Percentiles rank a stretch among this genome's conserved stretches.
These are phyloP conservation scores for Huntiella bhutanensis DNA, from an alignment of 2,329 filamentous ascomycete species.

Conservation along the genomic window DNA sequence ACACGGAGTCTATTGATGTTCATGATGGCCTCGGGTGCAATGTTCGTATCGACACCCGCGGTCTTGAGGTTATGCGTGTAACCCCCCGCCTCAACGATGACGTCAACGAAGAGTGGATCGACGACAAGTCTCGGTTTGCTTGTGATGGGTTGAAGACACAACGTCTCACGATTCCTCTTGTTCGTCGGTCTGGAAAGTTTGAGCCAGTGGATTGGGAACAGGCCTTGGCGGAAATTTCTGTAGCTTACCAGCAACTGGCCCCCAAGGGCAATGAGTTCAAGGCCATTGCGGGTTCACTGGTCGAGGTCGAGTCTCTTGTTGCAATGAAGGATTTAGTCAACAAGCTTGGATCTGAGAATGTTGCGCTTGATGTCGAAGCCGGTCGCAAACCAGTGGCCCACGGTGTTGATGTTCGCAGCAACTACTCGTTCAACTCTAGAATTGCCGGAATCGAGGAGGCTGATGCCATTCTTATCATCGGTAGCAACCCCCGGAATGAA, in stretches of 20 bases:
- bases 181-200: constrained; percentile 79
- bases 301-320: constrained; percentile 82
- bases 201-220: constrained; percentile 91
- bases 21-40: constrained; percentile 84
- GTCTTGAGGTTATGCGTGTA: constrained; percentile 89
- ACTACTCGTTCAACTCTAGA: constrained; percentile 91
- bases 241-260: constrained; percentile 59
- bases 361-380: constrained; percentile 75
- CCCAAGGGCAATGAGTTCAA: constrained; percentile 92
- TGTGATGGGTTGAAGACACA: constrained; percentile 95
- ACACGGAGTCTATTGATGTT: constrained; percentile 90
- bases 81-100: constrained; percentile 89
- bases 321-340: constrained; percentile 96
- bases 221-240: constrained; percentile 69
- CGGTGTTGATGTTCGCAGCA: constrained; percentile 81
- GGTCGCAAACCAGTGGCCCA: constrained; percentile 74
- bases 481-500: constrained; percentile 89
- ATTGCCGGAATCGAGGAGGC: constrained; percentile 89
- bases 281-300: constrained; percentile 74
- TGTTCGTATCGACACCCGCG: constrained; percentile 81
- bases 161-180: constrained; percentile 76
- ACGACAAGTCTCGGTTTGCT: constrained; percentile 93
- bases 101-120: constrained; percentile 99
- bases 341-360: constrained; percentile 87
- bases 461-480: constrained; percentile 77